Base-by-base conservation (phyloP, 2,329 filamentous ascomycete genomes). In the Colletotrichum sp. region DNA sequence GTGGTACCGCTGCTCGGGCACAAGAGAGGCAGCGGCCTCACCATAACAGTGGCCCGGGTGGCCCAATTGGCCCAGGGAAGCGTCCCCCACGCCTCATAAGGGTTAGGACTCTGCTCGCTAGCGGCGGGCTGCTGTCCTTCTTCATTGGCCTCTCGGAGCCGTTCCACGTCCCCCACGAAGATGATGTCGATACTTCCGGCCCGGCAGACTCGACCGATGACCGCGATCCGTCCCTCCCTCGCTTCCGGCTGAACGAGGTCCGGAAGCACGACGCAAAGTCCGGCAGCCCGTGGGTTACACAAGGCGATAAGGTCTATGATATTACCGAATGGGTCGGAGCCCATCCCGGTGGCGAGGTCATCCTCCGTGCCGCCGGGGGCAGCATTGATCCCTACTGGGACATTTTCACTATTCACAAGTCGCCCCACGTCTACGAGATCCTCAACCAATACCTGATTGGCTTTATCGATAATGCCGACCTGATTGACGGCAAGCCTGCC, bases 371-470 rank as follows among this genome's bases (percentile, higher is more conserved):
- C 2, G 92, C 91, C 2, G 93, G 93, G 5, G 89, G 90, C 48
- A 90, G 89, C 70, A 89, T 94, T 66, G 92, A 94, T 67, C 89
- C 90, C 0, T 94, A 93, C 83, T 94, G 93, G 93, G 87, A 93
- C 75, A 93, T 94, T 69, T 94, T 94, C 80, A 87, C 89, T 62
- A 94, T 94, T 74, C 93, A 94, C 85, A 92, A 94, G 81, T 88
- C 89, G 22, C 86, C 90, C 56, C 90, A 94, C 75, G 91, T 94
- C 8, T 88, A 89, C 75, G 91, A 93, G 66, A 92, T 94, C 55
- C 85, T 94, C 1, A 87, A 91, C n/a, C 88, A 91, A 78, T 94
- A 92, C 79, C 85, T 89, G 30, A 91, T 94, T 62, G 93, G 93
- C 32, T 89, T 88, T 62, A 87, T 94, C 4, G 89, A 94, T 77